Evolutionary conservation across 2,329 filamentous ascomycete genomes (phyloP).

Genomic region (Hymenoscyphus albidus): DNA sequence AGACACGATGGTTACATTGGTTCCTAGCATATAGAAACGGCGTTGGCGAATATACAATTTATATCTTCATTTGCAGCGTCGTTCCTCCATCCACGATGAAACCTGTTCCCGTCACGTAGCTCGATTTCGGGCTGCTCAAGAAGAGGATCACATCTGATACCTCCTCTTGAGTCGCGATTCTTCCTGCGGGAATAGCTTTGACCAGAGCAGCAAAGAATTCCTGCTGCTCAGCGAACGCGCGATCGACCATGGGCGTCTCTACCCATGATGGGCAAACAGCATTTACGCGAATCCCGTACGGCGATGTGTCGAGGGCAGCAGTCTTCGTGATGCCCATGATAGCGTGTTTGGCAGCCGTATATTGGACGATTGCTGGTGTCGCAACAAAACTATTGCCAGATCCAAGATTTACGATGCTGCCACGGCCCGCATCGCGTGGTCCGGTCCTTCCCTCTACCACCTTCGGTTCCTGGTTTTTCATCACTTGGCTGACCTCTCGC

Average conservation of each 20-base stretch:
- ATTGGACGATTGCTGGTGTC: not conserved
- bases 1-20: not conserved
- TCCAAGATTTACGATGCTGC: slow-evolving; percentile 4
- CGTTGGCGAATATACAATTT: not conserved
- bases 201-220: not conserved
- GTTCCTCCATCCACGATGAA: slow-evolving; percentile 7
- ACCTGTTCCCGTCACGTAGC: slow-evolving; percentile 1
- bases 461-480: slow-evolving; percentile 5
- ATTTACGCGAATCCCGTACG: not conserved
- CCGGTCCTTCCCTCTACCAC: slow-evolving; percentile 7
- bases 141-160: not conserved
- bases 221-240: not conserved
- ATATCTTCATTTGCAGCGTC: slow-evolving; percentile 3
- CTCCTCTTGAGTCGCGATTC: slow-evolving; percentile 5
- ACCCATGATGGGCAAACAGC: slow-evolving; percentile 5
- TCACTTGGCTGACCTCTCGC: not conserved
- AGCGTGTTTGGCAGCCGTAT: slow-evolving; percentile 9
- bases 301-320: not conserved
- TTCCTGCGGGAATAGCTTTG: not conserved
- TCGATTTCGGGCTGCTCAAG: slow-evolving; percentile 1
- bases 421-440: slow-evolving; percentile 5
- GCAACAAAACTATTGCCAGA: slow-evolving; percentile 5
- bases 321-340: slow-evolving; percentile 10
- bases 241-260: slow-evolving; percentile 1
- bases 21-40: not conserved